phyloP scores from a whole-genome alignment of 352 stramenopile species.

The Globisporangium radiosum region DNA sequence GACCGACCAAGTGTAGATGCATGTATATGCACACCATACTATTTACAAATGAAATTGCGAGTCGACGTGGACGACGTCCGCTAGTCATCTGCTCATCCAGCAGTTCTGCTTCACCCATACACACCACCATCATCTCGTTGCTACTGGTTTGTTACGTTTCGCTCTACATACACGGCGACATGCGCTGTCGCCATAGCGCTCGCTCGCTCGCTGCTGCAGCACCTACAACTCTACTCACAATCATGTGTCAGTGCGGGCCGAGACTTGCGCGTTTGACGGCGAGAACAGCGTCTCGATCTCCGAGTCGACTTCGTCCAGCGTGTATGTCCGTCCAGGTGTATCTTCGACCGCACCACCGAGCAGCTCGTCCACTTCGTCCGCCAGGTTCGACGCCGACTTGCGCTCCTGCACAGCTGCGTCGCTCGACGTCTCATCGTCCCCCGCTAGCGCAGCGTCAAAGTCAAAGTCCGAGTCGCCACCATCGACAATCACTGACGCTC shows the following conservation, averaged over 20 bases:
- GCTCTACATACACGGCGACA: too few species aligned
- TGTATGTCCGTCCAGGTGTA: background rate
- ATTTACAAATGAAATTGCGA: too few species aligned
- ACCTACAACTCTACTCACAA: background rate
- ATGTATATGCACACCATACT: too few species aligned
- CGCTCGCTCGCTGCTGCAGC: too few species aligned
- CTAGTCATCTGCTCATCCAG: too few species aligned
- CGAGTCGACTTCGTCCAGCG: conserved; percentile 6
- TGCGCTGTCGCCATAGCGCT: too few species aligned
- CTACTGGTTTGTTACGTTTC: too few species aligned
- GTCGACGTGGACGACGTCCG: too few species aligned
- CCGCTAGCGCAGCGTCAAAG: background rate
- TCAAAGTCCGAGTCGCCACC: conserved; percentile 1
- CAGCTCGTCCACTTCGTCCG: conserved; percentile 5
- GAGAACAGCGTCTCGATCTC: conserved; percentile 8
- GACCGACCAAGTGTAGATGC: too few species aligned
- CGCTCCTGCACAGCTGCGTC: background rate
- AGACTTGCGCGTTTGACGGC: background rate
- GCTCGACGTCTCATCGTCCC: background rate
- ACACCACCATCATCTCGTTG: too few species aligned
- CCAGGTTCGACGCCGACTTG: conserved; percentile 1
- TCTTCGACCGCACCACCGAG: conserved; percentile 2
- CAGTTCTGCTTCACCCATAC: too few species aligned
- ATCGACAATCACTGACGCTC: background rate
- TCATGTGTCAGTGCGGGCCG: background rate